Conservation (phyloP, 768 basidiomycete genomes). For the Boletus eberwhitei region DNA sequence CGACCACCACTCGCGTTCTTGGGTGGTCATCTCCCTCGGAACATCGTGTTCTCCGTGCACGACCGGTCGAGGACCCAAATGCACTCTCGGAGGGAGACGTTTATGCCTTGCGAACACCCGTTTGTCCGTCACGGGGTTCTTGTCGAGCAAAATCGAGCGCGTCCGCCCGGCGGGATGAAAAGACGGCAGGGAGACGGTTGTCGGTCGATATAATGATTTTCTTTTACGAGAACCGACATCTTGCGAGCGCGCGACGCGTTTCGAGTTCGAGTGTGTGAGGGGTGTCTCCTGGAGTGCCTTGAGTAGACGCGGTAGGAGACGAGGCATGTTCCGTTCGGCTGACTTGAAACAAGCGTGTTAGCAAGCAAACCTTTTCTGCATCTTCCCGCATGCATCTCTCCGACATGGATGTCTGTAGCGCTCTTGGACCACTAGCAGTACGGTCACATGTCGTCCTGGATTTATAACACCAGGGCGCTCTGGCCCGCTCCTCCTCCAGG, state of each 20-base stretch:
- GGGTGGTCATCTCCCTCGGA: conserved; percentile 55
- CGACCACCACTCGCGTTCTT: conserved; percentile 67
- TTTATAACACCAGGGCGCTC: conserved; percentile 32
- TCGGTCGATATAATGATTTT: conserved; percentile 36
- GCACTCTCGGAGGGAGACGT: conserved; percentile 47
- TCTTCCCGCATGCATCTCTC: neutral
- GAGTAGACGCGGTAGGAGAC: conserved; percentile 66
- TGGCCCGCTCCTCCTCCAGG: conserved; percentile 32
- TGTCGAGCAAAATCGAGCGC: conserved; percentile 61
- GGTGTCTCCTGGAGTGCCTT: conserved; percentile 35
- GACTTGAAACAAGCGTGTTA: neutral
- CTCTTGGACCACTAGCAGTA: neutral
- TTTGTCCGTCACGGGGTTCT: conserved; percentile 55
- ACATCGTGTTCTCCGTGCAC: conserved; percentile 29
- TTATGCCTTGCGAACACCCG: conserved; percentile 55
- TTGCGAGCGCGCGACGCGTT: conserved; percentile 10
- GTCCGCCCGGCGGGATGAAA: conserved; percentile 41
- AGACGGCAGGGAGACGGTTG: conserved; percentile 37
- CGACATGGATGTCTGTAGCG: neutral
- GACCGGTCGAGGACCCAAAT: conserved; percentile 29
- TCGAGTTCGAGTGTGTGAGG: conserved; percentile 5
- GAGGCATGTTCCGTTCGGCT: conserved; percentile 49
- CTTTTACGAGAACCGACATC: conserved; percentile 16
- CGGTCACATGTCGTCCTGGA: conserved; percentile 23
- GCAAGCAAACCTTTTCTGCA: neutral